Conservation (phyloP, 805 yeast species). For the Schizosaccharomyces lindneri region DNA sequence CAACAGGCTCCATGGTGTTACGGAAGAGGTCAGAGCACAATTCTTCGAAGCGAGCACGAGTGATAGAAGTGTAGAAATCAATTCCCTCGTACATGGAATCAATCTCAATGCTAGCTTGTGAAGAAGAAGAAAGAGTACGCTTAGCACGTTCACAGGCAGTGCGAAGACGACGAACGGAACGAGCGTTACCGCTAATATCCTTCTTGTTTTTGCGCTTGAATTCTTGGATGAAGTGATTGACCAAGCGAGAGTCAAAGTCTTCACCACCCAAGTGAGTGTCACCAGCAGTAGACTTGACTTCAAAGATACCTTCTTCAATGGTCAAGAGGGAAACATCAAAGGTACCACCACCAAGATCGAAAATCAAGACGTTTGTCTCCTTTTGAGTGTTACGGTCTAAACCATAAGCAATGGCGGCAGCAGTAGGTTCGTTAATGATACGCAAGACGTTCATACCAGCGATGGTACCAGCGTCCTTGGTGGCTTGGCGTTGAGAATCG, state of each 20-base stretch:
- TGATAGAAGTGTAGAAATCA: constrained; percentile 85
- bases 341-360: constrained; percentile 97
- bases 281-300: constrained; percentile 85
- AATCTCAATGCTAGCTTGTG: constrained; percentile 85
- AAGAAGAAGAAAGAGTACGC: constrained; percentile 90
- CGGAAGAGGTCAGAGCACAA: constrained; percentile 83
- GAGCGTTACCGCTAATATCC: constrained; percentile 77
- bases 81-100: constrained; percentile 87
- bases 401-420: constrained; percentile 98
- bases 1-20: constrained; percentile 83
- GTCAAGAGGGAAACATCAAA: constrained; percentile 86
- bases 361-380: constrained; percentile 74
- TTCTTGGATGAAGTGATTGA: constrained; percentile 76
- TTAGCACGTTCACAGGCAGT: constrained; percentile 98
- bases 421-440: constrained; percentile 92
- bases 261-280: constrained; percentile 95
- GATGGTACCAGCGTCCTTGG: constrained; percentile 91
- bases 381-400: constrained; percentile 39
- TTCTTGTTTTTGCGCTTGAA: constrained; percentile 96
- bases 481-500: constrained; percentile 95
- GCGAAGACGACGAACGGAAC: constrained; percentile 94
- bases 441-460: constrained; percentile 87
- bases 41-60: constrained; percentile 96
- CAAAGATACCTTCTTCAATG: constrained; percentile 89
- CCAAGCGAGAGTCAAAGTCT: constrained; percentile 92